phyloP scores from a whole-genome alignment of 768 basidiomycete genomes.

The Boletus speciosus region DNA sequence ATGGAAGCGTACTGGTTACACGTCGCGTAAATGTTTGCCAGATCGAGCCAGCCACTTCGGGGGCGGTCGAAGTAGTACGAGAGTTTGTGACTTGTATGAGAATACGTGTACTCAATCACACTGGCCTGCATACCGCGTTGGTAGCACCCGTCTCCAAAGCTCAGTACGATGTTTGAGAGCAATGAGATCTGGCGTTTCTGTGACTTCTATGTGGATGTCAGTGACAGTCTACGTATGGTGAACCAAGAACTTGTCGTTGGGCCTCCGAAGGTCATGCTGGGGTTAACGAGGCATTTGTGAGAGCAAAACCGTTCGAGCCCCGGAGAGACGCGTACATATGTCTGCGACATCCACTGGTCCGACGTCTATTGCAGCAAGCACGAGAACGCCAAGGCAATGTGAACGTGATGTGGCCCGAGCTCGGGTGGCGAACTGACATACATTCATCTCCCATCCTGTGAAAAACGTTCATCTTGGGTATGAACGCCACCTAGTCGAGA shows the following conservation, averaged over 20 bases:
- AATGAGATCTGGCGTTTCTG: neutral
- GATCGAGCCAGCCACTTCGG: neutral
- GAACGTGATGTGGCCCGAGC: neutral
- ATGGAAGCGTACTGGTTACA: neutral
- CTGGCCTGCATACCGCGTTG: neutral
- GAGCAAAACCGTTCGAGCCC: too few relatives aligned
- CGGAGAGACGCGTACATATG: too few relatives aligned
- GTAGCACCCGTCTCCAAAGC: neutral
- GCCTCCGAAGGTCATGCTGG: too few relatives aligned
- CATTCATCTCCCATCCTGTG: neutral
- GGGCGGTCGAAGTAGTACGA: neutral
- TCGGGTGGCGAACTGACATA: neutral
- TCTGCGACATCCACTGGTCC: too few relatives aligned
- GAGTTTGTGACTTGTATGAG: neutral
- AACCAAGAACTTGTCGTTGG: too few relatives aligned
- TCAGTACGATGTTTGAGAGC: neutral
- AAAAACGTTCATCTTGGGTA: neutral
- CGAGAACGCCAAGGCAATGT: neutral
- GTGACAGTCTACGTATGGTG: neutral
- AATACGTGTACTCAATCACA: too few relatives aligned
- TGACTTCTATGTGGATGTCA: neutral
- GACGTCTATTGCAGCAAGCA: too few relatives aligned
- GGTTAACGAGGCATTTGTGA: too few relatives aligned
- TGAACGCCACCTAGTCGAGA: too few relatives aligned
- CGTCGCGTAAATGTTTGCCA: neutral